phyloP scores from a whole-genome alignment of 73 alveolate genomes.

The Tetrahymena malaccensis region DNA sequence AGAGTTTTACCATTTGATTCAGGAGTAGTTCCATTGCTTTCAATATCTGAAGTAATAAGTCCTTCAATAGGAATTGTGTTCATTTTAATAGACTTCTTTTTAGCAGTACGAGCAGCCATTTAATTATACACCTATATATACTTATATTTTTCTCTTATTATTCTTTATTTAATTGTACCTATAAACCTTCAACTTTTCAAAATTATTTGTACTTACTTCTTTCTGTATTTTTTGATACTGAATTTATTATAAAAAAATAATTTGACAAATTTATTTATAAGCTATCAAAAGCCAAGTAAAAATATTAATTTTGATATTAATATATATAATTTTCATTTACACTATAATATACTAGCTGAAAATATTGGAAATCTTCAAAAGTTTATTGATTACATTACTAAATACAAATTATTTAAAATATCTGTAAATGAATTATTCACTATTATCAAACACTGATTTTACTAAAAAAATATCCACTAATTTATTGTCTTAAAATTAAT shows the following conservation, averaged over 20 bases:
- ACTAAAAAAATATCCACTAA: no score
- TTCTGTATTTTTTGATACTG: no score
- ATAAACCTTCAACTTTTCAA: not conserved
- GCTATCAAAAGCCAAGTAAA: not conserved
- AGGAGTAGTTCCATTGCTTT: not conserved
- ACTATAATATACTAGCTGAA: not conserved
- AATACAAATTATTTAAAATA: not conserved
- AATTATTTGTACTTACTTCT: no score
- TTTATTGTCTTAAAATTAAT: no score
- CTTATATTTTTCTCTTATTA: not conserved
- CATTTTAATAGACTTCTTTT: not conserved
- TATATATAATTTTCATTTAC: not conserved
- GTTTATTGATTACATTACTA: not conserved
- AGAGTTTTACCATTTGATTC: not conserved
- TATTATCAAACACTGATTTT: no score
- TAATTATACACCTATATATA: not conserved
- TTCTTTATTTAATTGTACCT: not conserved
- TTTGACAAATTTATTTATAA: not conserved
- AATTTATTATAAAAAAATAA: no score
- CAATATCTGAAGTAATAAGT: not conserved
- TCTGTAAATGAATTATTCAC: not conserved
- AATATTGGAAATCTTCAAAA: not conserved
- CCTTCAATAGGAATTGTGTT: not conserved
- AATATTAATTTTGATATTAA: not conserved
- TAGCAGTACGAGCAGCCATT: conserved; percentile 2